These are phyloP conservation scores for Suillus tomentosus DNA, from an alignment of 768 basidiomycete genomes.

Conservation along the genomic window DNA sequence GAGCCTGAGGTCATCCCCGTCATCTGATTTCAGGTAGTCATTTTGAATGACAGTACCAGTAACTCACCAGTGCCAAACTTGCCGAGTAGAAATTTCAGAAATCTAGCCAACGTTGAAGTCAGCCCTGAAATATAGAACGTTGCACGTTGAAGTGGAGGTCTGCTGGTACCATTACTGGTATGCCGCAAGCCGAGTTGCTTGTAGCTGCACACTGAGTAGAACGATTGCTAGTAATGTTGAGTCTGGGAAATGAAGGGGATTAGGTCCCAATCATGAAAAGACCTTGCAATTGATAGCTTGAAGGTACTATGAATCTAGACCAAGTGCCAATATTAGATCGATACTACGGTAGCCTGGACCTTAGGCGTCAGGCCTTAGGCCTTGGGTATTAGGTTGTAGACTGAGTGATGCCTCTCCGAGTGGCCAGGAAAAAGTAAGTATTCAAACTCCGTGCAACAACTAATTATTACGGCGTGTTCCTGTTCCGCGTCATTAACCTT, in stretches of 20 bases:
- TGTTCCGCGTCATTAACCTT: too few species aligned
- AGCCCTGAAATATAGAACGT: not conserved
- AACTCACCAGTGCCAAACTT: not conserved
- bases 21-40: not conserved
- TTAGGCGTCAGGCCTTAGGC: not conserved
- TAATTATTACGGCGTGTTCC: too few species aligned
- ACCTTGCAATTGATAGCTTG: not conserved
- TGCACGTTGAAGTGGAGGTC: not conserved
- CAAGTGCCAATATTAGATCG: not conserved
- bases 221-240: not conserved
- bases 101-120: not conserved
- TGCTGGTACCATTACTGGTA: not conserved
- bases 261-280: not conserved
- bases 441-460: not conserved
- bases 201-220: not conserved
- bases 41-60: not conserved
- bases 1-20: not conserved
- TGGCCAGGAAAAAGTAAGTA: too few species aligned
- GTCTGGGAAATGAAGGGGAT: not conserved
- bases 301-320: not conserved
- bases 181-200: not conserved
- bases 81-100: not conserved
- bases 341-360: slow-evolving; percentile 40
- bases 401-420: too few species aligned
- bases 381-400: not conserved